Conservation (phyloP, 495 filamentous ascomycete species). For the Sphaerosporella brunnea region DNA sequence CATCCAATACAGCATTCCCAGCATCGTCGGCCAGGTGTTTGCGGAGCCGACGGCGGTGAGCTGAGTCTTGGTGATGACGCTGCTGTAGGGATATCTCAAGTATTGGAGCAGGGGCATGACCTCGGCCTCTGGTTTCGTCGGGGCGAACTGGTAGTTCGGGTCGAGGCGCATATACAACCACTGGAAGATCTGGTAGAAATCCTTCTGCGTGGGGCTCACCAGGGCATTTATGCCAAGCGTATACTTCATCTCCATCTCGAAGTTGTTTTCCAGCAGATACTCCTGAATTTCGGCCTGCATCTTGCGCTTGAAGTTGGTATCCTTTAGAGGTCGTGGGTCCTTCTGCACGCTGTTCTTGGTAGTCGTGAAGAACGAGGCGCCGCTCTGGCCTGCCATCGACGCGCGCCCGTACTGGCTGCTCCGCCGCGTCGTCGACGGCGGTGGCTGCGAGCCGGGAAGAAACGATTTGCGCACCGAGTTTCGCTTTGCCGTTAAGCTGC, state of each 20-base stretch:
- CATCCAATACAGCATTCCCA: constrained; percentile 94
- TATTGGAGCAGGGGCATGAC: constrained; percentile 81
- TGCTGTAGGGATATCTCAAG: constrained; percentile 83
- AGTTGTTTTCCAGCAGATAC: constrained; percentile 75
- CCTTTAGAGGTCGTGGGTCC: constrained; percentile 78
- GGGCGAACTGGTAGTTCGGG: constrained; percentile 75
- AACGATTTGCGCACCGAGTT: constrained; percentile 64
- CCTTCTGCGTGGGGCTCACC: constrained; percentile 89
- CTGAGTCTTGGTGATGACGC: constrained; percentile 84
- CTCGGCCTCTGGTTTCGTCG: constrained; percentile 72
- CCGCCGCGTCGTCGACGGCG: constrained; percentile 42
- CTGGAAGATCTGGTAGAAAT: constrained; percentile 92
- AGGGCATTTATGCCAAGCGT: constrained; percentile 69
- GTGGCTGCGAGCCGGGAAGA: constrained; percentile 42
- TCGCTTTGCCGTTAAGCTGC: constrained; percentile 60
- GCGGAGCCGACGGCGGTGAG: constrained; percentile 85
- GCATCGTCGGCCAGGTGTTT: constrained; percentile 74
- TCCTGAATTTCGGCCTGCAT: constrained; percentile 83
- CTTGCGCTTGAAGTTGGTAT: constrained; percentile 56
- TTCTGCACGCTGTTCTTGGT: constrained; percentile 59
- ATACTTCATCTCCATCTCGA: constrained; percentile 95
- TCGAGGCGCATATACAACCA: constrained; percentile 94
- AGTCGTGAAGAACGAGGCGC: constrained; percentile 66
- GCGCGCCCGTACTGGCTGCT: constrained; percentile 71
- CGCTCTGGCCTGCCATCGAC: constrained; percentile 34